Evolutionary conservation across 345 rosid species (phyloP).

Genomic region (Geranium rotundifolium): DNA sequence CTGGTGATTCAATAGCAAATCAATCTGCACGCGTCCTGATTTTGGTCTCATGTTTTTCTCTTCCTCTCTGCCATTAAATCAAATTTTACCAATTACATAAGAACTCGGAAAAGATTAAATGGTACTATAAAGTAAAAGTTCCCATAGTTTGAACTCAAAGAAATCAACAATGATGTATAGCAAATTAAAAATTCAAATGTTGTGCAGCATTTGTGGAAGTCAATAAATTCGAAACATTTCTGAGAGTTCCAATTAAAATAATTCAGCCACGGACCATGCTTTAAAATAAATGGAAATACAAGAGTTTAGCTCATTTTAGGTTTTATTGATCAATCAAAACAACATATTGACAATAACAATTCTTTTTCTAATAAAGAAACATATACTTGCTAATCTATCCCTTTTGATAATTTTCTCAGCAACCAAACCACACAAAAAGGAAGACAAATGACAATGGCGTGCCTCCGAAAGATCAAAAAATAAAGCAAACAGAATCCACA

Average conservation of each 20-base stretch:
- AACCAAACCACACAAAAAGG: too few relatives aligned
- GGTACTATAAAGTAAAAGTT: background rate
- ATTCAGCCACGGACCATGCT: too few relatives aligned
- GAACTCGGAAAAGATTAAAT: background rate
- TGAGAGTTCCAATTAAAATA: too few relatives aligned
- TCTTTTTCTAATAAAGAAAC: background rate
- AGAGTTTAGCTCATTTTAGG: background rate
- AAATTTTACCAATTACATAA: constrained; percentile 5
- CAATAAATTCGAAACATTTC: too few relatives aligned
- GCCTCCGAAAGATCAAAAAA: background rate
- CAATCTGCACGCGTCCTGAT: constrained; percentile 34
- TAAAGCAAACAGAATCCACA: background rate
- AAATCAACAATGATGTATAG: background rate
- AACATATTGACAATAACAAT: background rate
- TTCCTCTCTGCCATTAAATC: constrained; percentile 32
- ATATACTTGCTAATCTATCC: too few relatives aligned
- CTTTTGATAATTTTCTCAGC: too few relatives aligned
- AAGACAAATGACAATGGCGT: background rate
- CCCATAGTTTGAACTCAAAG: background rate
- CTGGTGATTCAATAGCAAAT: constrained; percentile 56
- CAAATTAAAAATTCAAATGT: background rate
- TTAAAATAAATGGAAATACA: too few relatives aligned
- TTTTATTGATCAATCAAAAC: background rate
- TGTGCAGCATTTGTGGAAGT: background rate
- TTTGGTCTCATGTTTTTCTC: constrained; percentile 12